A percentile compares a stretch with the other conserved stretches of the same genome.
These are phyloP conservation scores for Rhizoclosmatium sp. DNA, from an alignment of 192 early-diverging fungal genomes.

Conservation along the genomic window DNA sequence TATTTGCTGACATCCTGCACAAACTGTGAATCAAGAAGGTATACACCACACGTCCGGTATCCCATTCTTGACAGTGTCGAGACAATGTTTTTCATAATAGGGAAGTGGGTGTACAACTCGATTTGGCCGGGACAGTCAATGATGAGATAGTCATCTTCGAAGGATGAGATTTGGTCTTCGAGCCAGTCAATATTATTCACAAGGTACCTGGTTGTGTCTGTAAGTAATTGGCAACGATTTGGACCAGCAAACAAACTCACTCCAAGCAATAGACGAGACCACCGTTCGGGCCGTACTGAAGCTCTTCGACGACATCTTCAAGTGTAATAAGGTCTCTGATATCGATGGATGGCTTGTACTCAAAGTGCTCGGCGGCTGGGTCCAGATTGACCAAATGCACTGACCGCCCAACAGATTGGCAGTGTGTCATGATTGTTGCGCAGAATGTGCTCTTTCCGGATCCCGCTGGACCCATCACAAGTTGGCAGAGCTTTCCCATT, in stretches of 20 bases:
- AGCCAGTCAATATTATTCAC: slow-evolving; percentile 97
- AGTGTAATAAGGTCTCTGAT: slow-evolving; percentile 96
- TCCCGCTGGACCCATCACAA: slow-evolving; percentile 82
- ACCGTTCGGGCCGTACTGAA: slow-evolving; percentile 97
- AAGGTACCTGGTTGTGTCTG: slow-evolving; percentile 61
- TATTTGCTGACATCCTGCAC: slow-evolving; percentile 96
- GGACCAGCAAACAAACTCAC: slow-evolving; percentile 54
- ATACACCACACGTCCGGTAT: slow-evolving; percentile 92
- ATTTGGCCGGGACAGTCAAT: slow-evolving; percentile 97
- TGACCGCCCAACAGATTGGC: slow-evolving; percentile 78
- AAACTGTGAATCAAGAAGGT: slow-evolving; percentile 93
- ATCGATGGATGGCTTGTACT: slow-evolving; percentile 92
- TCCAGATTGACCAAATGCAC: slow-evolving; percentile 97
- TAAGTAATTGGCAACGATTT: background rate
- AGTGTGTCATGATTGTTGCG: slow-evolving; percentile 93
- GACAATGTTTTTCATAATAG: slow-evolving; percentile 89
- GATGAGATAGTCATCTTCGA: slow-evolving; percentile 96
- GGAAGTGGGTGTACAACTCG: slow-evolving; percentile 97
- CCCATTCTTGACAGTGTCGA: slow-evolving; percentile 71
- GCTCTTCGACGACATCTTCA: slow-evolving; percentile 97
- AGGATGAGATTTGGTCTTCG: slow-evolving; percentile 89
- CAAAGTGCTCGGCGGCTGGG: slow-evolving; percentile 96
- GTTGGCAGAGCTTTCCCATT: slow-evolving; percentile 72
- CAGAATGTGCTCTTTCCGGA: slow-evolving; percentile 85
- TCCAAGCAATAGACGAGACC: slow-evolving; percentile 97